Evolutionary conservation across 1,284 basidiomycete genomes (phyloP), one percentile per base, ranked within the genome.

Genomic region (Melampsora americana): DNA sequence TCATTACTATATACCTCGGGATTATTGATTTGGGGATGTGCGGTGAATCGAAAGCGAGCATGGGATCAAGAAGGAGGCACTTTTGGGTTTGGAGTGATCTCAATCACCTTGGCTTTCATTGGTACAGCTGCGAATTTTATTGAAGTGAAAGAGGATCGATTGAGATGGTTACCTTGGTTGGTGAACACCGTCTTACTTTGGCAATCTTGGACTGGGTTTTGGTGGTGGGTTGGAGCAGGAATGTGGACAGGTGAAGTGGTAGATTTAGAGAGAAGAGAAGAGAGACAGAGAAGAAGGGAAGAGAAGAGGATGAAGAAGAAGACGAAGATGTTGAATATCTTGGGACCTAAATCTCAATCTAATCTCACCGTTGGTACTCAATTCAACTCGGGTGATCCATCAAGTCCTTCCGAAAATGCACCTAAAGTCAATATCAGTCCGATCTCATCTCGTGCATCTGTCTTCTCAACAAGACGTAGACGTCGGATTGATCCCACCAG

Each of bases 141-240:
- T 14, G 92, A 93, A 80, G 90, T 96, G 46, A 89, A 87, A 68
- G 89, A 90, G 80, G 90, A 92, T 78, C 88, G 92, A 79, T 91
- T 92, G 79, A 85, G 88, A 14, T 96, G 93, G 93, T 86, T 95
- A 78, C 90, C 91, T 1, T 87, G 89, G 44, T 85, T 95, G 65
- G 88, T 92, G 83, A 93, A 91, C 88, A 89, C 90, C 2, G 89
- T 94, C 59, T 88, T 95, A 14, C 87, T 95, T 20, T 95, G 93
- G 93, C 93, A 96, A 85, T 92, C 84, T 78, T 86, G 66, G 79
- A 79, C 82, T 66, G 81, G 79, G 16, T 80, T 83, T 53, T 95
- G 93, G 93, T 95, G 93, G 93, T 97, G 93, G 93, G 93, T 95
- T 26, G 94, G 94, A 20, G 90, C 92, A 1, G 93, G 93, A 77